Percentiles rank a stretch among this genome's conserved stretches.
Conservation (phyloP, 2,329 filamentous ascomycete genomes). For the Ophiocordyceps australis region DNA sequence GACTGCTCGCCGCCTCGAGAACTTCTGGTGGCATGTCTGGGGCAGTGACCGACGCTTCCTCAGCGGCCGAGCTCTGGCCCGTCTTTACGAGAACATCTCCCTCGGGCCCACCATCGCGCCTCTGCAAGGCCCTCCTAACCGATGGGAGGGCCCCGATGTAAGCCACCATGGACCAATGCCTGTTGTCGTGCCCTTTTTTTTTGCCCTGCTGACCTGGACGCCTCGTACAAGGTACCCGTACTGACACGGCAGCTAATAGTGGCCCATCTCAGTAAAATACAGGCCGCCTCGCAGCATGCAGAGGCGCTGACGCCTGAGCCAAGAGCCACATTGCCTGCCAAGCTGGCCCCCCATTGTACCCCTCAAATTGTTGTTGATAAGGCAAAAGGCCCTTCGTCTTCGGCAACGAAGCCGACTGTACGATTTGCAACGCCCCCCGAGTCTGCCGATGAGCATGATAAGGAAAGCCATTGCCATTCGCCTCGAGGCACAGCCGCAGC, state of each 20-base stretch:
- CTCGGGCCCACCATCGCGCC: constrained; percentile 38
- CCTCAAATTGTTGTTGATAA: too few relatives aligned
- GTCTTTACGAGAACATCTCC: constrained; percentile 38
- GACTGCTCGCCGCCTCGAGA: constrained; percentile 42
- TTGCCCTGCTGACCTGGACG: too few relatives aligned
- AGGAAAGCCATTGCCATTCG: constrained; percentile 15
- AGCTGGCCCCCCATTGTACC: too few relatives aligned
- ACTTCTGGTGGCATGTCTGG: constrained; percentile 51
- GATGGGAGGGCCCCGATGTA: constrained; percentile 33
- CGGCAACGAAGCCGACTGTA: constrained; percentile 37
- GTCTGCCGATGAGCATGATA: constrained; percentile 22
- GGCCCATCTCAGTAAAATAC: constrained; percentile 6
- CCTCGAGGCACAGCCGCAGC: constrained; percentile 20
- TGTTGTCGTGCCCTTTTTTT: background rate
- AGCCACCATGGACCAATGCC: constrained; percentile 2
- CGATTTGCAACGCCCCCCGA: constrained; percentile 38
- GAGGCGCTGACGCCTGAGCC: constrained; percentile 5
- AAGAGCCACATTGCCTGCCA: too few relatives aligned
- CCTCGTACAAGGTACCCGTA: constrained; percentile 8
- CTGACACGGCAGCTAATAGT: constrained; percentile 11
- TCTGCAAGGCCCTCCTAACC: constrained; percentile 30
- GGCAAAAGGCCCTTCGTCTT: constrained; percentile 30
- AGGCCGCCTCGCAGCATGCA: constrained; percentile 2
- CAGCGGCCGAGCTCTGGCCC: constrained; percentile 33
- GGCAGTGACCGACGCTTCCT: constrained; percentile 36